Percentiles rank a stretch among this genome's conserved stretches.
These are phyloP conservation scores for Chrysochromulina parva DNA, from an alignment of 78 protist species.

Conservation along the genomic window DNA sequence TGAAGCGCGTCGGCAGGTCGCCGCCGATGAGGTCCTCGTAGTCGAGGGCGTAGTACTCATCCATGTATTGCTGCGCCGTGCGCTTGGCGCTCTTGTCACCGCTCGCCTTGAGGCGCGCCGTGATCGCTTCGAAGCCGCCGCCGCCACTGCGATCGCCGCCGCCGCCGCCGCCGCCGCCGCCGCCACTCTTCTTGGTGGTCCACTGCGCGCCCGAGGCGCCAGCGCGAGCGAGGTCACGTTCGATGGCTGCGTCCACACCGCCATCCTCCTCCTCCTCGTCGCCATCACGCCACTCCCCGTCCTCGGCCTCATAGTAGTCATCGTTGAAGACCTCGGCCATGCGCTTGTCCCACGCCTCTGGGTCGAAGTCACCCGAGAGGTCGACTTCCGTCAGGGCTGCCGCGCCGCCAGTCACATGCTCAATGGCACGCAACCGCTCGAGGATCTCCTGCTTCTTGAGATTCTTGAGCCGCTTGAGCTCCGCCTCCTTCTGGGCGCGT, in stretches of 20 bases:
- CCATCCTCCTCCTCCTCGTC: background rate
- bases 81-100: too few species aligned
- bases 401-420: slow-evolving; percentile 22
- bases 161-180: too few species aligned
- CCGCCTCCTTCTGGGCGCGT: slow-evolving; percentile 7
- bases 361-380: slow-evolving; percentile 61
- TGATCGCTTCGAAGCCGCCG: too few species aligned
- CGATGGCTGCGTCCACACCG: background rate
- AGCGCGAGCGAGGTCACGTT: too few species aligned
- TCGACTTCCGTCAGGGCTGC: background rate
- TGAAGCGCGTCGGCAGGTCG: background rate
- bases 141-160: too few species aligned
- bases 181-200: too few species aligned
- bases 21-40: background rate
- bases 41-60: slow-evolving; percentile 22
- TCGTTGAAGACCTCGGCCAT: slow-evolving; percentile 37
- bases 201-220: too few species aligned
- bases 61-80: background rate
- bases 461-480: slow-evolving; percentile 43
- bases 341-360: slow-evolving; percentile 40
- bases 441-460: slow-evolving; percentile 41
- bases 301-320: slow-evolving; percentile 26
- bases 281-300: background rate
- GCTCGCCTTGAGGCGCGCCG: too few species aligned
- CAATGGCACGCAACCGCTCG: background rate